Conservation (phyloP, 345 rosid species). For the Mangifera indica region DNA sequence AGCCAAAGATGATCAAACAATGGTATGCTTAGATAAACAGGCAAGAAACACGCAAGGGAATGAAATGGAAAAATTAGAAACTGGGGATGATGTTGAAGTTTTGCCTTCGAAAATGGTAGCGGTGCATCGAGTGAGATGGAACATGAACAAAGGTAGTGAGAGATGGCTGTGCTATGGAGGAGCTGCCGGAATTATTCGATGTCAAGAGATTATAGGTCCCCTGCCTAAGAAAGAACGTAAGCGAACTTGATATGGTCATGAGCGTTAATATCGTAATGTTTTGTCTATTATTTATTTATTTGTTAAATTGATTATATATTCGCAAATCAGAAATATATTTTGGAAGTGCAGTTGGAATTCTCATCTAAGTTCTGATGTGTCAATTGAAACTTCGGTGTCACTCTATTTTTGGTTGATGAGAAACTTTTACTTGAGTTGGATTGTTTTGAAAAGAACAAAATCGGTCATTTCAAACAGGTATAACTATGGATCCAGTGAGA, state of each 20-base stretch:
- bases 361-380: no score
- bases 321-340: no score
- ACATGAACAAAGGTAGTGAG: slow-evolving; percentile 80
- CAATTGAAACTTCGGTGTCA: no score
- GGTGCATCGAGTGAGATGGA: slow-evolving; percentile 80
- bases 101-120: slow-evolving; percentile 66
- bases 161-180: slow-evolving; percentile 89
- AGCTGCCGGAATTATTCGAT: slow-evolving; percentile 79
- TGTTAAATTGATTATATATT: no score
- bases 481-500: no score
- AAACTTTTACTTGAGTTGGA: no score
- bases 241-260: neutral
- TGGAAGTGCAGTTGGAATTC: no score
- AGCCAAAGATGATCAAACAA: slow-evolving; percentile 24
- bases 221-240: slow-evolving; percentile 16
- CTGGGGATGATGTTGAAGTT: slow-evolving; percentile 18
- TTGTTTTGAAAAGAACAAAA: no score
- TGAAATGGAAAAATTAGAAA: slow-evolving; percentile 21
- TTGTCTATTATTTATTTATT: no score
- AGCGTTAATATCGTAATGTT: no score
- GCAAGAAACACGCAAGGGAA: slow-evolving; percentile 8
- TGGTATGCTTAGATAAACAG: slow-evolving; percentile 24
- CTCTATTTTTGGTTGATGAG: no score
- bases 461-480: no score
- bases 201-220: slow-evolving; percentile 50